Base-by-base conservation (phyloP, 106 monocot species). In the Dioscorea alata region DNA sequence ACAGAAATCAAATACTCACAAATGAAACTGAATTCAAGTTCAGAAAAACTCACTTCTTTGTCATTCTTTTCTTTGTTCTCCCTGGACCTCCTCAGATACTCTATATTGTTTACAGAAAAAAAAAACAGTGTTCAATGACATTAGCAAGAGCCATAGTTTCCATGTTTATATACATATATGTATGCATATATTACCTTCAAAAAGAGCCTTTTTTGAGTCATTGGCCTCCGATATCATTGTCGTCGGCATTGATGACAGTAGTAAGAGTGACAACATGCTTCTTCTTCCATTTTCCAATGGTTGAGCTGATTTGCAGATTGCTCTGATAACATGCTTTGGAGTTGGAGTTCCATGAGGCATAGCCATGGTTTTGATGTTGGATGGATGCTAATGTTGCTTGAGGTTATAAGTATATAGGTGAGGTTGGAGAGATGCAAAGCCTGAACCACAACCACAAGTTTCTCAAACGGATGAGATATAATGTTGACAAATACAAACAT, bases 31-130 rank as follows among this genome's bases (percentile, higher is more conserved):
- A 24, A 50, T 9, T 4, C 24, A 34, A 57, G 62, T 19, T 17
- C 7, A 17, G 17, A 61, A 69, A 28, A 18, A 31, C 56, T n/a
- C 19, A 94, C 94, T 90, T 94, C 85, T 83, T 88, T 94, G 59
- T 83, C 93, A 73, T 94, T 76, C 63, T 81, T 87, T 50, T 22
- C 90, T 67, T 90, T 94, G 79, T 90, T 94, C 61, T 78, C 86
- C 72, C 76, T 84, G 49, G 94, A 88, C 76, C 79, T 90, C 79
- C 80, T 88, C 68, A 83, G 69, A 69, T 85, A 90, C 20, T 85
- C 94, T 94, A n/a, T 19, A 58, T 12, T 48, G 42, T 65, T 18
- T 17, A 28, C 22, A 67, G 16, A 67, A 12, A 48, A 14, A 17
- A 68, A 23, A 12, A 31, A 42, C 2, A 0, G 0, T 42, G 42